Evolutionary conservation across 2,329 filamentous ascomycete species (phyloP), one percentile per base, ranked within the genome.

Genomic region (Cladosporium oxysporum): DNA sequence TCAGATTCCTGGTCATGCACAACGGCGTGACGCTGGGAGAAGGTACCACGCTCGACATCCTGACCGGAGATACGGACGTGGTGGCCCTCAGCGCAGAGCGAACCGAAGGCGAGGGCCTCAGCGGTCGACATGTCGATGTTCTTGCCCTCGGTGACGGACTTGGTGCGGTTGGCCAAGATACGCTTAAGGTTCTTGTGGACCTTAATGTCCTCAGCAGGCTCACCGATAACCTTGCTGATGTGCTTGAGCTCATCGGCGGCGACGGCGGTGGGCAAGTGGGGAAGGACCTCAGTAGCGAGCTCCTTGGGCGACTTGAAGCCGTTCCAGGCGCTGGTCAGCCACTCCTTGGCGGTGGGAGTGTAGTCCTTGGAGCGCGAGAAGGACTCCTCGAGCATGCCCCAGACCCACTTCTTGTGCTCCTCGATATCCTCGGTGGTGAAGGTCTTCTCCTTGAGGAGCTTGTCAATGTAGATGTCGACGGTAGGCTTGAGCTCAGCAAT

Each of bases 261-360:
- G 53, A 98, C 89, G 59, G 88, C 91, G 47, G 95, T 99, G 29
- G 92, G 90, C 73, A 92, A 87, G 82, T 99, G 95, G 60, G 94
- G 93, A 61, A 99, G 85, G 55, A 98, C 89, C 83, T 99, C 95
- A 28, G 90, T 95, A 35, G 94, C 93, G 69, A 99, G 85, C 81
- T 99, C 95, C 85, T 97, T 98, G 75, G 95, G 95, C 35, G 93
- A 96, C 84, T 98, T 98, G 88, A 99, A 98, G 69, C 94, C 94
- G 82, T 99, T 96, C 95, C 95, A 99, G 65, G 95, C 94, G 61
- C 93, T 97, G 10, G 95, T 98, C 72, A 97, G 89, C 95, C 95
- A 99, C 82, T 99, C 95, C 83, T 97, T 96, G 71, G 93, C 91
- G 49, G 91, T 96, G 55, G 95, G 92, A 79, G 94, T 91, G 82